Base-by-base conservation (phyloP, 192 early-diverging fungal genomes). In the Podila verticillata region DNA sequence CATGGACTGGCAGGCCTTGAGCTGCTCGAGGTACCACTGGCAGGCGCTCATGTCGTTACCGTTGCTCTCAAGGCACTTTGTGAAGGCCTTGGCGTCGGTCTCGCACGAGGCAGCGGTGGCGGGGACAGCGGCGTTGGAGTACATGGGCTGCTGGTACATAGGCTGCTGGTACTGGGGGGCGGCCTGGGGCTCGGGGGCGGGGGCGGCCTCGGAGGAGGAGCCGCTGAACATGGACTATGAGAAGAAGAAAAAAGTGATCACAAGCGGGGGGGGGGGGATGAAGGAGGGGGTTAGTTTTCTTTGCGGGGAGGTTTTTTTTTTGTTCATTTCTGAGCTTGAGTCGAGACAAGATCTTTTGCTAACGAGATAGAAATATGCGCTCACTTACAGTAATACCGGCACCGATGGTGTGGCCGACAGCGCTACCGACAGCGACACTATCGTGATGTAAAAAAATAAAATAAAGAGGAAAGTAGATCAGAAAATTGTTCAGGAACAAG, bases 11-110 rank as follows among this genome's bases (percentile, higher is more conserved):
- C 77, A 80, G 61, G 92, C 87, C 90, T 96, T 96, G 64, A 98
- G 90, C 84, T 92, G 88, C 72, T 98, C 95, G 47, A 96, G 83
- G 83, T 96, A 96, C 89, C 93, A 96, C 85, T 95, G 92, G 87
- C 96, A 98, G 34, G 90, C 87, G 49, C 72, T 81, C 72, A 94
- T 91, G 82, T 97, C 91, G 75, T 94, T 91, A 62, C 86, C 87
- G 82, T 89, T 95, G 73, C 84, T 75, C 75, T 97, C 94, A 36
- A 98, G 87, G 81, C 97, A 98, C 73, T 92, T 89, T 39, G 90
- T 91, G 80, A 96, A 96, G 30, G 92, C 93, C 83, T 92, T 93
- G 68, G 92, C 90, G 81, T 95, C 92, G n/a, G 87, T 72, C 72
- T 92, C 90, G 83, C 92, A 93, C 6, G 86, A 77, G 61, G 48